These are phyloP conservation scores for Protomyces inouyei DNA, from an alignment of 1,139 yeast genomes.

Conservation along the genomic window DNA sequence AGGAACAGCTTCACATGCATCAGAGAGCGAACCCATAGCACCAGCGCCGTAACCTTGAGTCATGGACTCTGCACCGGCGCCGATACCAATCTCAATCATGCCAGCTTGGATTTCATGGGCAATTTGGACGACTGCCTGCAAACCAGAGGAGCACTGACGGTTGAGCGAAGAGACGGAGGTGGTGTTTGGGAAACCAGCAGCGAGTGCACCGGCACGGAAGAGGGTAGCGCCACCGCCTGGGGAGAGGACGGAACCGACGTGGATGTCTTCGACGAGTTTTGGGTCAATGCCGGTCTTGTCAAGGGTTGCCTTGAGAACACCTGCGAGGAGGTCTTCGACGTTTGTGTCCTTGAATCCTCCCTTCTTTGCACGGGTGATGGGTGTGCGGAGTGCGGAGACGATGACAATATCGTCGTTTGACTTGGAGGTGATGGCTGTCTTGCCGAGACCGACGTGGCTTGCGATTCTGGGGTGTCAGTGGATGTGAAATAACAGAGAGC, in stretches of 20 bases:
- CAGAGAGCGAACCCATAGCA: conserved; percentile 66
- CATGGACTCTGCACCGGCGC: conserved; percentile 93
- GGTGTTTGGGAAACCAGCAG: conserved; percentile 65
- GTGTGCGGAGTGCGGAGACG: conserved; percentile 84
- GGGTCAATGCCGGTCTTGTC: conserved; percentile 52
- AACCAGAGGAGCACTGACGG: conserved; percentile 92
- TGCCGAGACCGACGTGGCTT: conserved; percentile 24
- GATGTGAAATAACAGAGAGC: not conserved
- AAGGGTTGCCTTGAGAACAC: conserved; percentile 56
- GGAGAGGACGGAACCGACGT: conserved; percentile 70
- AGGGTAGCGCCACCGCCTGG: conserved; percentile 42
- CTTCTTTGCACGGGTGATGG: conserved; percentile 56
- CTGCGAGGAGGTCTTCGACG: conserved; percentile 65
- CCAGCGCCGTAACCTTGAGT: conserved; percentile 51
- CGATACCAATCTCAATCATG: conserved; percentile 86
- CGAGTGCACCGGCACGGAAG: conserved; percentile 67
- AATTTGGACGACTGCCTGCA: conserved; percentile 82
- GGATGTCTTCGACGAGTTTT: conserved; percentile 68
- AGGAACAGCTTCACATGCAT: conserved; percentile 44
- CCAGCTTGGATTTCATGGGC: conserved; percentile 84
- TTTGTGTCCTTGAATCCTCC: conserved; percentile 74
- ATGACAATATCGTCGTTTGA: conserved; percentile 77
- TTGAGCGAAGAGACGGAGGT: conserved; percentile 80
- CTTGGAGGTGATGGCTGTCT: conserved; percentile 18
- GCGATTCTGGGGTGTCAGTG: conserved; percentile 13